Evolutionary conservation across 805 yeast genomes (phyloP), one percentile per base, ranked within the genome.

Genomic region (Wickerhamiella qilinensis): DNA sequence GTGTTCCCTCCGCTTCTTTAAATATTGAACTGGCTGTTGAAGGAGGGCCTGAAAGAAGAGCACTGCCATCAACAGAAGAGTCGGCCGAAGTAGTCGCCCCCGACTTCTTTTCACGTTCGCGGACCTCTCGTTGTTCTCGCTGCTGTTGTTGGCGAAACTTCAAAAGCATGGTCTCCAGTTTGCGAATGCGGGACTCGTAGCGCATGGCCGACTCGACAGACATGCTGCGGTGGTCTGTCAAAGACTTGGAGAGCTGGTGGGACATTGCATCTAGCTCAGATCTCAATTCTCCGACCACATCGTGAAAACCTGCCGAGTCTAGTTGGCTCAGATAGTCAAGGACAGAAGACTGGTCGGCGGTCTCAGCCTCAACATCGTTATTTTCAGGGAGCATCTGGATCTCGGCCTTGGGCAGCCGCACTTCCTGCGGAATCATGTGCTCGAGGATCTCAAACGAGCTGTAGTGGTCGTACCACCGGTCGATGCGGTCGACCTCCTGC

Each of bases 131-230:
- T 50, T 42, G 52, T 54, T n/a, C n/a, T n/a, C n/a, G 31, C 31
- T 29, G 31, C 6, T 6, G n/a, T 11, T 36, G 35, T 17, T 30
- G 24, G 3, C 46, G 44, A 11, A 40, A 29, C 41, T 46, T 48
- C 35, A 48, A 35, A 16, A 48, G 41, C 37, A 40, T 19, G 12
- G 35, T 38, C 30, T 48, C 52, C 38, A 88, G 65, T 47, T 79
- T 79, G 44, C 71, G 73, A 30, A 88, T 81, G 38, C 94, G 62
- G 9, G 71, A 57, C 53, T 77, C 77, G 45, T 84, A 77, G 0
- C 81, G 36, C 9, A 44, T 41, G 8, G 41, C n/a, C 39, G 27
- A 24, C 12, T 24, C 11, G 12, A 24, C 12, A 9, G 27, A 24
- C 12, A 12, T 24, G 8, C 12, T 12, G 12, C 8, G 27, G 12